Percentiles rank a stretch among this genome's conserved stretches.
Conservation (phyloP, 1,284 basidiomycete genomes). For the Naganishia liquefaciens region DNA sequence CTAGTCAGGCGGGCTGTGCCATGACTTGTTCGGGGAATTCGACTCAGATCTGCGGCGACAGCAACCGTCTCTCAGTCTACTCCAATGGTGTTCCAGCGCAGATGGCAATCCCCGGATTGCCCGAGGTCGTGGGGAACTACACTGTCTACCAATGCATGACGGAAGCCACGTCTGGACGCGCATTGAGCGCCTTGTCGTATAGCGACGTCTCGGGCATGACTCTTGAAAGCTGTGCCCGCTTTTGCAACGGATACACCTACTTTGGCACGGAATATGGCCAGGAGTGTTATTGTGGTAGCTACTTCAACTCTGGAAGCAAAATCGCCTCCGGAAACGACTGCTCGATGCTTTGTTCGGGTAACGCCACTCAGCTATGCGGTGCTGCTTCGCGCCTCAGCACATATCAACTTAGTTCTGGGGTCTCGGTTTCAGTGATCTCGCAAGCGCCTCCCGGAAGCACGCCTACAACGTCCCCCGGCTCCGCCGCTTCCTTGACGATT, state of each 20-base stretch:
- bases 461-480: neutral
- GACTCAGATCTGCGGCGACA: conserved; percentile 3
- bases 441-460: conserved; percentile 9
- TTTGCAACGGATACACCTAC: conserved; percentile 2
- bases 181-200: neutral
- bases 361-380: conserved; percentile 2
- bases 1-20: neutral
- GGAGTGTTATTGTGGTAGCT: conserved; percentile 6
- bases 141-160: conserved; percentile 9
- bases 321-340: neutral
- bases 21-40: neutral
- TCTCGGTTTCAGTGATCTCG: conserved; percentile 2
- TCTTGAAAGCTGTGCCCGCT: neutral
- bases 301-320: conserved; percentile 6
- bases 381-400: conserved; percentile 1
- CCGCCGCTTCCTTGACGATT: neutral
- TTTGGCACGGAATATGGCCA: conserved; percentile 3
- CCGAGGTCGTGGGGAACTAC: conserved; percentile 3
- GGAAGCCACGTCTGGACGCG: conserved; percentile 6
- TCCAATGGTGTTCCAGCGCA: neutral
- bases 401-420: neutral
- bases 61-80: conserved; percentile 1
- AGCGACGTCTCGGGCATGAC: conserved; percentile 1
- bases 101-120: neutral
- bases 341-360: conserved; percentile 1